Evolutionary conservation across 768 basidiomycete species (phyloP).

Genomic region (Boletus patriciae): DNA sequence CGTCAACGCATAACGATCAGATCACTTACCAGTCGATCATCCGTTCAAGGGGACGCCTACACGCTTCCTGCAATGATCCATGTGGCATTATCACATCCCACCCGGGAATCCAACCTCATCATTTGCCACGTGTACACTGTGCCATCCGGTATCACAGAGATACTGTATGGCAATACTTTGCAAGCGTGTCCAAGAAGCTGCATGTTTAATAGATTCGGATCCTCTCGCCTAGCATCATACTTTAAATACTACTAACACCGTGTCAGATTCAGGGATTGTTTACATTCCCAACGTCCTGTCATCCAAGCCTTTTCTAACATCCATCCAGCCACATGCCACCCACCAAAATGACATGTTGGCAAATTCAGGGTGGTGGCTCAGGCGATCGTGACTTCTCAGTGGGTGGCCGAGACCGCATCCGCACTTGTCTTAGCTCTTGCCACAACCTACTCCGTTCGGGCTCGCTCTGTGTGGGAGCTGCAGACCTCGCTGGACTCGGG

Average conservation of each 20-base stretch:
- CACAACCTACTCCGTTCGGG: conserved; percentile 49
- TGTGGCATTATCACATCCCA: conserved; percentile 12
- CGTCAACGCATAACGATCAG: conserved; percentile 19
- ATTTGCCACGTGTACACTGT: conserved; percentile 15
- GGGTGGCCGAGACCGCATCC: conserved; percentile 45
- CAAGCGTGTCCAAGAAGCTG: conserved; percentile 16
- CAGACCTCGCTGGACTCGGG: conserved; percentile 29
- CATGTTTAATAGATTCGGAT: conserved; percentile 19
- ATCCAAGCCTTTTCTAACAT: conserved; percentile 7
- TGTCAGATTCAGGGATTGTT: not conserved
- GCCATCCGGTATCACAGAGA: conserved; percentile 1
- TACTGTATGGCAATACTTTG: conserved; percentile 8
- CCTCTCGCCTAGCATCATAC: conserved; percentile 2
- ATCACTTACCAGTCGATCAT: conserved; percentile 19
- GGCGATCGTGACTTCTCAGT: conserved; percentile 43
- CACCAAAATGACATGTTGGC: conserved; percentile 13
- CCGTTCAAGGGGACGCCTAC: conserved; percentile 16
- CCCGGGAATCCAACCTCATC: not conserved
- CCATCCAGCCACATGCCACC: conserved; percentile 13
- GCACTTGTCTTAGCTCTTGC: conserved; percentile 54
- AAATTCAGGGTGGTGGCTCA: conserved; percentile 38
- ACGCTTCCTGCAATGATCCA: conserved; percentile 24
- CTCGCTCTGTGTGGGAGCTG: conserved; percentile 35
- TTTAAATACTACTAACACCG: conserved; percentile 17
- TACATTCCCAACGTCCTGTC: conserved; percentile 11